Percentiles rank a stretch among this genome's conserved stretches.
Conservation (phyloP, 2,329 filamentous ascomycete genomes). For the Trichoderma aggressivum region DNA sequence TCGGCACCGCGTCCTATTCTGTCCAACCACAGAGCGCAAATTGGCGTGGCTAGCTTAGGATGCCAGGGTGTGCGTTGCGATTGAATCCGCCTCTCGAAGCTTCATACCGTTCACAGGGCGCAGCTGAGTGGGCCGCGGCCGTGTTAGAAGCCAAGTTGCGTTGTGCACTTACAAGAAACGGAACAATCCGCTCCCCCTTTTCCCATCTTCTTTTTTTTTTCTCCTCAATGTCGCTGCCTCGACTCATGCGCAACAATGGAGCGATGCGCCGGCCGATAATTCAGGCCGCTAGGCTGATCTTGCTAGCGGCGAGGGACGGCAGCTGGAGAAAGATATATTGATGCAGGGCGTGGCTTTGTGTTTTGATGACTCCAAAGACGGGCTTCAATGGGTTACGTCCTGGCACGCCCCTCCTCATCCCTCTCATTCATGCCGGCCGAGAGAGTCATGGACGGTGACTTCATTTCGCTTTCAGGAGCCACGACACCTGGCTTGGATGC, state of each 20-base stretch:
- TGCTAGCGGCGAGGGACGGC: neutral
- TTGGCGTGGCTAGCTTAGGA: neutral
- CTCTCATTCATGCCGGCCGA: neutral
- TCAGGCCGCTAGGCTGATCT: constrained; percentile 3
- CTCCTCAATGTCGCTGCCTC: neutral
- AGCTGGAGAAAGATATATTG: neutral
- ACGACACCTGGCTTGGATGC: neutral
- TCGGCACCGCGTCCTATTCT: neutral
- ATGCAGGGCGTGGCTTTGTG: neutral
- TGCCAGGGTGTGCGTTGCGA: neutral
- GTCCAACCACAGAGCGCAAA: neutral
- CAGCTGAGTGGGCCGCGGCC: neutral
- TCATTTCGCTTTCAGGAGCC: neutral
- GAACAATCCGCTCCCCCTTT: constrained; percentile 4
- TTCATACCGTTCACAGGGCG: neutral
- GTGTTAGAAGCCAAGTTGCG: neutral
- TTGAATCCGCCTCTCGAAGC: neutral
- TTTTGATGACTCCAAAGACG: neutral
- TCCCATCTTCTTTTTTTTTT: neutral
- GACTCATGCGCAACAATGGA: constrained; percentile 2
- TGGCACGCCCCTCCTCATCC: neutral
- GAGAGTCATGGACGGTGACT: neutral
- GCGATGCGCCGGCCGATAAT: neutral
- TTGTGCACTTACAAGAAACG: neutral
- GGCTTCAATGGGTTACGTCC: neutral